Evolutionary conservation across 2,329 filamentous ascomycete genomes (phyloP).

Genomic region (Exophiala spinifera): DNA sequence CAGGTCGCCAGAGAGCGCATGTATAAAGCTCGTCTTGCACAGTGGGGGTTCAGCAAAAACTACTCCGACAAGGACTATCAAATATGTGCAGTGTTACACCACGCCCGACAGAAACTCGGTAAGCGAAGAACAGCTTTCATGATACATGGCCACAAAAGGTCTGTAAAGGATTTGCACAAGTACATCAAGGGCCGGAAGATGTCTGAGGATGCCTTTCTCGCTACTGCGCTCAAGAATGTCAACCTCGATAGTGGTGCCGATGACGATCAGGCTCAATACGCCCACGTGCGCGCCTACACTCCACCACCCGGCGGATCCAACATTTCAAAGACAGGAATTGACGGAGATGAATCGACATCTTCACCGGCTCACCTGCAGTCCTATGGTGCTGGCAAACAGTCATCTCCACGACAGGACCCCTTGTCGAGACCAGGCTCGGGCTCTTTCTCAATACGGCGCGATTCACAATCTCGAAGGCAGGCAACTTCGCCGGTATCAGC

Average conservation of each 20-base stretch:
- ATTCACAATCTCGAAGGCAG: constrained; percentile 3
- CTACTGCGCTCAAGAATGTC: constrained; percentile 21
- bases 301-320: neutral
- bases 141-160: constrained; percentile 27
- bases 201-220: constrained; percentile 28
- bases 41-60: constrained; percentile 30
- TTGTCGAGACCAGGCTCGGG: constrained; percentile 1
- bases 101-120: constrained; percentile 25
- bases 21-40: constrained; percentile 27
- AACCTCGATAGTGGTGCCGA: constrained; percentile 9
- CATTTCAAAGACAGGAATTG: constrained; percentile 23
- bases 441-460: constrained; percentile 7
- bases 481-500: constrained; percentile 7
- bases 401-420: neutral
- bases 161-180: constrained; percentile 28
- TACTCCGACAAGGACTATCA: constrained; percentile 30
- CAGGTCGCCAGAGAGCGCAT: constrained; percentile 18
- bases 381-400: constrained; percentile 1
- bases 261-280: constrained; percentile 17
- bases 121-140: constrained; percentile 25
- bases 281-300: constrained; percentile 25
- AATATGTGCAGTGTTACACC: constrained; percentile 26
- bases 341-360: constrained; percentile 8
- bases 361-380: neutral
- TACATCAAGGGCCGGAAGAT: constrained; percentile 30